A percentile compares a stretch with the other conserved stretches of the same genome.
These are phyloP conservation scores for Coniochaeta sp. DNA, from an alignment of 2,329 filamentous ascomycete species.

Conservation along the genomic window DNA sequence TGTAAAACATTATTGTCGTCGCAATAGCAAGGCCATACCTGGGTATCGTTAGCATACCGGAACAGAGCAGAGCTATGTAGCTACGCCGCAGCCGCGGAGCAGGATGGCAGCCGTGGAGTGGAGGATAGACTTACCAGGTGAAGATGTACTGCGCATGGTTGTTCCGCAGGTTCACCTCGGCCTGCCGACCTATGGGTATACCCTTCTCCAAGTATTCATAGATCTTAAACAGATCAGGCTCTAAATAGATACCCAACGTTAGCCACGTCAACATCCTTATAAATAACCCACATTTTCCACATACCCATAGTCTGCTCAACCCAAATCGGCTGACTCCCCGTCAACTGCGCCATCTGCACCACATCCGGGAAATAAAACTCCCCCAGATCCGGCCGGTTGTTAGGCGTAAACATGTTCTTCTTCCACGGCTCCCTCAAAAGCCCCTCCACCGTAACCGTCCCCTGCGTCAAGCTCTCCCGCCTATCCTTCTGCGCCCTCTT, in stretches of 20 bases:
- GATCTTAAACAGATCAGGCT: constrained; percentile 69
- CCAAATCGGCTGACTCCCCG: constrained; percentile 84
- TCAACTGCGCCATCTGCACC: constrained; percentile 76
- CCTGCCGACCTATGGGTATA: constrained; percentile 78
- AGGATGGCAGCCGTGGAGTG: background rate
- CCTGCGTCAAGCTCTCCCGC: constrained; percentile 57
- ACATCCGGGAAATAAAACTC: constrained; percentile 97
- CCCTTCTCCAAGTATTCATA: constrained; percentile 73
- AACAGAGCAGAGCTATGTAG: background rate
- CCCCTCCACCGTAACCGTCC: constrained; percentile 73
- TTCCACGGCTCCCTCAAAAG: constrained; percentile 85
- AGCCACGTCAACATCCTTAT: constrained; percentile 4
- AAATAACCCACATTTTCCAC: constrained; percentile 14
- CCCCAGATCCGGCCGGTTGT: constrained; percentile 73
- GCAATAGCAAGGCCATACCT: constrained; percentile 84
- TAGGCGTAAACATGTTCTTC: constrained; percentile 96
- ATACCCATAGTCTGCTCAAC: constrained; percentile 91
- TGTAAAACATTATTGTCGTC: constrained; percentile 92
- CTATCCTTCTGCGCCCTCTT: constrained; percentile 57
- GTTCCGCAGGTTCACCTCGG: constrained; percentile 90
- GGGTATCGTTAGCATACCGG: constrained; percentile 5
- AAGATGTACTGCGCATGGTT: constrained; percentile 99
- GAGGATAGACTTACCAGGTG: constrained; percentile 67
- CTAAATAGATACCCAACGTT: constrained; percentile 31
- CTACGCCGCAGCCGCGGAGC: constrained; percentile 7